Evolutionary conservation across 345 rosid species (phyloP).

Genomic region (Excoecaria cochinchinensis): DNA sequence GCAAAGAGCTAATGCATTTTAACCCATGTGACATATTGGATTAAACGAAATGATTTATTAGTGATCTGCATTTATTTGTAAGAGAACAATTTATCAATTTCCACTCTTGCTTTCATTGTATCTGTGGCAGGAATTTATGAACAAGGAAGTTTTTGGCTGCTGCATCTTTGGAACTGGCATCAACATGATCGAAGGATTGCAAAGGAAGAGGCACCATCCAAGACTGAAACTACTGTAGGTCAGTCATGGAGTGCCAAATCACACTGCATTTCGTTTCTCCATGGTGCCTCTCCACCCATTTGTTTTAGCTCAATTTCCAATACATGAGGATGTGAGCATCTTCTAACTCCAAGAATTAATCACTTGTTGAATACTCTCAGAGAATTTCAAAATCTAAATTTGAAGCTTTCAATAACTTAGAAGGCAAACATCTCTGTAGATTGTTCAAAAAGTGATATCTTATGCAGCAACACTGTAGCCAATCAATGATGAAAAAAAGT

Average conservation of each 20-base stretch:
- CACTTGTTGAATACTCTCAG: constrained; percentile 15
- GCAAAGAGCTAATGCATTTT: not conserved
- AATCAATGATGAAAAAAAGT: not conserved
- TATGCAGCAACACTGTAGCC: not conserved
- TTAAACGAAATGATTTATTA: constrained; percentile 10
- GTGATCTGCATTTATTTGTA: not conserved
- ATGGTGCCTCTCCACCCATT: constrained; percentile 10
- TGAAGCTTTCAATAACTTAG: constrained; percentile 7
- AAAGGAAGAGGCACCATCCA: constrained; percentile 47
- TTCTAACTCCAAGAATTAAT: constrained; percentile 18
- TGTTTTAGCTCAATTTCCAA: constrained; percentile 14
- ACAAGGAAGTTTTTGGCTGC: constrained; percentile 49
- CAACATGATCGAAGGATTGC: constrained; percentile 52
- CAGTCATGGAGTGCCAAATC: constrained; percentile 10
- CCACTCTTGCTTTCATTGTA: constrained; percentile 40
- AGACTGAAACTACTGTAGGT: constrained; percentile 47
- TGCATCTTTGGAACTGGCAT: constrained; percentile 49
- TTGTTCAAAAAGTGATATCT: not conserved
- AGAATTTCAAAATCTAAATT: constrained; percentile 14
- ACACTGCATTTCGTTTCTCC: constrained; percentile 7
- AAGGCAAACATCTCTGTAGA: constrained; percentile 2
- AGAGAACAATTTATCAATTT: constrained; percentile 18
- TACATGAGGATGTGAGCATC: constrained; percentile 16
- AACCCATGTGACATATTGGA: constrained; percentile 14
- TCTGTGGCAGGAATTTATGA: constrained; percentile 50